Base-by-base conservation (phyloP, 805 yeast species). In the Nakazawaea ernobii region DNA sequence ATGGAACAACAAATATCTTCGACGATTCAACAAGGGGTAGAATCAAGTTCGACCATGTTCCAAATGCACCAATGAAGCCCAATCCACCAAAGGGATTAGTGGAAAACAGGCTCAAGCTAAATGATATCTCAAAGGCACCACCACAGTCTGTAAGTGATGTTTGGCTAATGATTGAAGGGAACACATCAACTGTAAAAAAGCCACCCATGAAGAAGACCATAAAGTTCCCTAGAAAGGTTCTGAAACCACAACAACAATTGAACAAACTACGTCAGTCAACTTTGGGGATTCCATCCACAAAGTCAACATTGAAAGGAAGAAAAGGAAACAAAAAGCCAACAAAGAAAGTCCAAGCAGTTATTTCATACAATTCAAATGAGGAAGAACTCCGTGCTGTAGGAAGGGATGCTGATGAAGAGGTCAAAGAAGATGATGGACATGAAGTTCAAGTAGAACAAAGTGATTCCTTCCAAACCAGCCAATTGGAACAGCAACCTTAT, bases 281-380 rank as follows among this genome's bases (percentile, higher is more conserved):
- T 6, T 26, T 42, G 26, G 45, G 45, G n/a, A n/a, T 42, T 27
- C 45, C 45, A 6, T 33, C 45, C 2, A 42, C 45, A 4, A 39
- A 39, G 15, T 39, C 43, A 30, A 33, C 39, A 24, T 42, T 42
- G 45, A 42, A 35, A 28, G 35, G 35, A n/a, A 42, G 39, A 32
- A 15, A 15, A 24, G 17, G 14, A 11, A n/a, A 20, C 10, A 13
- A 13, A 2, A 33, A 33, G 24, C 10, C 13, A n/a, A 42, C 33
- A 26, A 33, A 42, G 17, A 33, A 35, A 13, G 26, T 42, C 3
- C 45, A 42, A 14, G 13, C 39, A 7, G 38, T 13, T n/a, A 39
- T 39, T 14, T 8, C 10, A 8, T 29, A 28, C 17, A 7, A 20
- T 11, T 15, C 13, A 27, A 8, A 24, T 20, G 37, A 41, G 5